Conservation (phyloP, 2,329 filamentous ascomycete genomes). For the Sclerotinia sclerotiorum region DNA sequence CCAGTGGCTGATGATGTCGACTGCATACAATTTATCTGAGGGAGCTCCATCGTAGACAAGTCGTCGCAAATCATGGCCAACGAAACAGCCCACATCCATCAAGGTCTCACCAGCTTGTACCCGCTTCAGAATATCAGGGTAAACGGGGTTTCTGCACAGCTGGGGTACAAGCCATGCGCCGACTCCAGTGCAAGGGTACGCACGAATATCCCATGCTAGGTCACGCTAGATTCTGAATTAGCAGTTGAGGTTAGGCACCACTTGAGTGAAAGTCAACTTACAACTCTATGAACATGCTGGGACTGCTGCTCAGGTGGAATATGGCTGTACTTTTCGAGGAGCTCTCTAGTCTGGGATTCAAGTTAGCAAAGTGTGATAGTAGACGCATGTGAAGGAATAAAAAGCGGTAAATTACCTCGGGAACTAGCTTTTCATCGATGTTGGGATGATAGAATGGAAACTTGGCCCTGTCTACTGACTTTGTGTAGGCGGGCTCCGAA, state of each 20-base stretch:
- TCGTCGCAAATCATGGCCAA: slow-evolving; percentile 44
- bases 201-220: slow-evolving; percentile 27
- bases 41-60: slow-evolving; percentile 42
- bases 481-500: not conserved
- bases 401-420: not conserved
- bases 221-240: slow-evolving; percentile 23
- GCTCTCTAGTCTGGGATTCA: not conserved
- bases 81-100: slow-evolving; percentile 39
- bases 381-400: not conserved
- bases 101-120: slow-evolving; percentile 27
- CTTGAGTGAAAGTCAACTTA: not conserved
- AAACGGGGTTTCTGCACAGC: slow-evolving; percentile 24
- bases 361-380: not conserved
- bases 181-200: slow-evolving; percentile 29
- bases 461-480: slow-evolving; percentile 3
- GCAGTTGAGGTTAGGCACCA: not conserved
- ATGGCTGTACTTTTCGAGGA: slow-evolving; percentile 1
- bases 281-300: slow-evolving; percentile 7
- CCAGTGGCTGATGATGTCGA: slow-evolving; percentile 39
- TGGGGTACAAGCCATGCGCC: slow-evolving; percentile 30
- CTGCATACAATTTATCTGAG: slow-evolving; percentile 37
- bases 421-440: slow-evolving; percentile 14
- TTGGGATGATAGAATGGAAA: slow-evolving; percentile 11
- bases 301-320: slow-evolving; percentile 2
- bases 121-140: slow-evolving; percentile 26